Evolutionary conservation across 2,329 filamentous ascomycete species (phyloP).

Genomic region (Emergomyces pasteurianus): DNA sequence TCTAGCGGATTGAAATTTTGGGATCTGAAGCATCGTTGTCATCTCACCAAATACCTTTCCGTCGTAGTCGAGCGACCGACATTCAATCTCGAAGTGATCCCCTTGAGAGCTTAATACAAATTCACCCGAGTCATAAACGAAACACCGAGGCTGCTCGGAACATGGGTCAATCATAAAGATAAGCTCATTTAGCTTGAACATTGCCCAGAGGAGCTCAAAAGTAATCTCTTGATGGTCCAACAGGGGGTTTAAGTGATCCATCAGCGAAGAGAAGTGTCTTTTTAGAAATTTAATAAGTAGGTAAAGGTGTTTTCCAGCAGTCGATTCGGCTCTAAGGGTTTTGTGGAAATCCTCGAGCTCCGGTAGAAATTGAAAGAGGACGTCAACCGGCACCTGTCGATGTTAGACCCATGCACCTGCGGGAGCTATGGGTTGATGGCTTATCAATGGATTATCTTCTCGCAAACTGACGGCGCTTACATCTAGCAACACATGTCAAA

Average conservation of each 20-base stretch:
- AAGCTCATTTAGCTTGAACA: background rate
- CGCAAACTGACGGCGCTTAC: background rate
- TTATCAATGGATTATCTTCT: background rate
- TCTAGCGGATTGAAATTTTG: conserved; percentile 10
- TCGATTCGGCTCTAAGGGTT: background rate
- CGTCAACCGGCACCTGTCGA: background rate
- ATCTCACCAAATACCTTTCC: conserved; percentile 15
- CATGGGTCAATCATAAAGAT: background rate
- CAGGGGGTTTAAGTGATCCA: background rate
- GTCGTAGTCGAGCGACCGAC: conserved; percentile 17
- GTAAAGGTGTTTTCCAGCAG: background rate
- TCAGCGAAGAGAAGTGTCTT: background rate
- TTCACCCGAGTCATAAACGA: background rate
- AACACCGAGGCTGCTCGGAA: background rate
- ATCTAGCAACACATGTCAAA: background rate
- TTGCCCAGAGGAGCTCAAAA: background rate
- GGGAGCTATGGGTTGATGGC: background rate
- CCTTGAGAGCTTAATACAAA: background rate
- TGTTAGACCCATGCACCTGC: background rate
- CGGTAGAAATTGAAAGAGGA: background rate
- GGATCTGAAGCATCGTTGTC: conserved; percentile 11
- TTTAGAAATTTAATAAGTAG: background rate
- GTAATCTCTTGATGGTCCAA: background rate
- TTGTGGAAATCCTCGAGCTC: background rate
- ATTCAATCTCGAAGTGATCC: conserved; percentile 9